phyloP scores from a whole-genome alignment of 371 early-diverging fungal species.

The Mortierella sp. region DNA sequence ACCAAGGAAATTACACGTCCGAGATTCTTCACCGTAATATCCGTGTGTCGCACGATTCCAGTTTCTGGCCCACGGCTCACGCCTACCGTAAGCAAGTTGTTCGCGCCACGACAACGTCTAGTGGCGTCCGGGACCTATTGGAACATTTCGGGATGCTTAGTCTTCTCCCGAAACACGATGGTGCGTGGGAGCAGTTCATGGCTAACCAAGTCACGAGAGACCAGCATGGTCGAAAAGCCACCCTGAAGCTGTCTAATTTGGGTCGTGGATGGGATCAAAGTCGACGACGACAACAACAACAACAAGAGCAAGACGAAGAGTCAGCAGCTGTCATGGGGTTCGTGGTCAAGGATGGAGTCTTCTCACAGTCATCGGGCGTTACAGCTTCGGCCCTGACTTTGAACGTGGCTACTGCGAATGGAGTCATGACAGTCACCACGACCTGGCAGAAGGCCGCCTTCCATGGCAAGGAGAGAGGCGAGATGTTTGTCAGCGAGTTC shows the following conservation, averaged over 20 bases:
- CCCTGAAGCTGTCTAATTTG: constrained; percentile 40
- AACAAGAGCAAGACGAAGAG: not conserved
- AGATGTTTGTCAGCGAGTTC: constrained; percentile 24
- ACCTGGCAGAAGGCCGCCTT: constrained; percentile 47
- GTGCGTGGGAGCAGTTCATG: constrained; percentile 46
- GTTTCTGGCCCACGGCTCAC: constrained; percentile 27
- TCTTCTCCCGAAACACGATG: constrained; percentile 27
- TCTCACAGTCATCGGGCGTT: constrained; percentile 41
- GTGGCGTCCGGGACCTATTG: constrained; percentile 31
- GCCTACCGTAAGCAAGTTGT: constrained; percentile 19
- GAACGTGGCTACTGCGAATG: constrained; percentile 36
- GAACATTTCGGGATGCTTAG: constrained; percentile 45
- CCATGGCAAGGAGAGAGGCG: constrained; percentile 20
- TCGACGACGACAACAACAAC: not conserved
- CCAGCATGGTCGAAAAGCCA: constrained; percentile 46
- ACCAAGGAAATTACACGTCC: constrained; percentile 38
- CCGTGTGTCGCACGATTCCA: constrained; percentile 9
- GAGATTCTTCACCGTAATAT: constrained; percentile 40
- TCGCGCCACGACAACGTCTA: constrained; percentile 12
- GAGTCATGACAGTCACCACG: constrained; percentile 15
- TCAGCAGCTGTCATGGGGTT: not conserved
- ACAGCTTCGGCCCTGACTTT: constrained; percentile 42
- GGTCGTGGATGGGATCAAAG: constrained; percentile 23
- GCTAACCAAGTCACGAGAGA: constrained; percentile 26
- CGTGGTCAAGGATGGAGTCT: constrained; percentile 19